Base-by-base conservation (phyloP, 1,284 basidiomycete genomes). In the Golubevia pallescens region DNA sequence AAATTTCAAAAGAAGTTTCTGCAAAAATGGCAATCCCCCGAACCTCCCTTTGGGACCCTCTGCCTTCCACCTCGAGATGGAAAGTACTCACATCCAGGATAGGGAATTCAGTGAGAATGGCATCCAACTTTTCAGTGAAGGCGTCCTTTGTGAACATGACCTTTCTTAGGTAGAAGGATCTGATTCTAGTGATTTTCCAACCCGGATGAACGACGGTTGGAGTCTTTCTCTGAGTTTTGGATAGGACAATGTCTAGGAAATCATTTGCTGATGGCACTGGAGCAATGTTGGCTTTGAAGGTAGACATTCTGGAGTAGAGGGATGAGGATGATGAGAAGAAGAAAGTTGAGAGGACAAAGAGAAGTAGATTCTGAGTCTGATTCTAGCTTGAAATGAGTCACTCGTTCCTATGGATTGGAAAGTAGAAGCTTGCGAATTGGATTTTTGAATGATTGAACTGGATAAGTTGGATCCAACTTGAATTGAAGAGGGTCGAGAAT, bases 141-240 rank as follows among this genome's bases (percentile, higher is more conserved):
- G 78, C 74, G 61, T 85, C 82, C 63, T 81, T 80, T 8, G 81
- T 81, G 73, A 84, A 84, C 78, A 82, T 81, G 66, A 84, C 78
- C 68, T 85, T 85, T 62, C 81, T 74, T 80, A 79, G 77, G 73
- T 85, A 85, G 68, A 85, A 85, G 23, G 77, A 70, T 23, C 82
- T 72, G 60, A 85, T 85, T 65, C 82, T 75, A 1, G 82, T 85
- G 66, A 85, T 85, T 68, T 85, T 85, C 74, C 77, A 85, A 60
- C 82, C 82, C 42, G 82, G 81, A 59, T 85, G 82, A 51, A 85
- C 80, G 32, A 85, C 82, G 13, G 82, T 85, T 24, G 82, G 81
- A 16, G 82, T 85, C 68, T 80, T 82, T 53, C 82, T 66, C 63
- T 85, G 82, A 28, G 82, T 85, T 71, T 84, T 83, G 64, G 73